Percentiles rank a stretch among this genome's conserved stretches.
Conservation (phyloP, 345 rosid genomes). For the Dovyalis caffra region DNA sequence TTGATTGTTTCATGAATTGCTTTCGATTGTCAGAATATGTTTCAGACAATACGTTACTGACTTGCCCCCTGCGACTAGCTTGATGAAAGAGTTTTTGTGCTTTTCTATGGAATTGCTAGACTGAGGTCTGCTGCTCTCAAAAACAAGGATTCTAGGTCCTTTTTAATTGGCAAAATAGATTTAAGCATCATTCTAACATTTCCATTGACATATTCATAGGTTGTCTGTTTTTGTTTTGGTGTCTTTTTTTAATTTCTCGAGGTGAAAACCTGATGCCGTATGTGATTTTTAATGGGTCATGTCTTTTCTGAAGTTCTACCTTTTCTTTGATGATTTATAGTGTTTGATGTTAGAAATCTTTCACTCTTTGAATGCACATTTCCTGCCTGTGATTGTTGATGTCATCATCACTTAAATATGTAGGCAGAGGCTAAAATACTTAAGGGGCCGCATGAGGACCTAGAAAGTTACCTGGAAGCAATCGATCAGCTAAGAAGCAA, state of each 20-base stretch:
- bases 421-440: conserved; percentile 95
- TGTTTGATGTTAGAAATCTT: background rate
- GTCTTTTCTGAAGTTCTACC: background rate
- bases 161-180: background rate
- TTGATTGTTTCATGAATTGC: background rate
- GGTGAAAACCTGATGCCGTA: background rate
- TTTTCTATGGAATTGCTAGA: background rate
- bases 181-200: background rate
- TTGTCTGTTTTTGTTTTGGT: background rate
- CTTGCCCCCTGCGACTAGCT: background rate
- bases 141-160: background rate
- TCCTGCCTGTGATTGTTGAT: conserved; percentile 16
- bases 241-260: background rate
- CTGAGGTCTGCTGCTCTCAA: background rate
- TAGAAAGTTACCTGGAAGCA: conserved; percentile 86
- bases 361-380: background rate
- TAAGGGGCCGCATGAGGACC: conserved; percentile 91
- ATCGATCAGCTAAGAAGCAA: conserved; percentile 80
- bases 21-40: too few relatives aligned
- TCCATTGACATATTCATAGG: background rate
- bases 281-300: background rate
- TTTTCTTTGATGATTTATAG: background rate
- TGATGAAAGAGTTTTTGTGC: background rate
- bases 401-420: conserved; percentile 26
- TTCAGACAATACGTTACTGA: too few relatives aligned